A percentile compares a stretch with the other conserved stretches of the same genome.
Evolutionary conservation across 441 rosid genomes (phyloP).

Genomic region (Flueggea neowawraea): DNA sequence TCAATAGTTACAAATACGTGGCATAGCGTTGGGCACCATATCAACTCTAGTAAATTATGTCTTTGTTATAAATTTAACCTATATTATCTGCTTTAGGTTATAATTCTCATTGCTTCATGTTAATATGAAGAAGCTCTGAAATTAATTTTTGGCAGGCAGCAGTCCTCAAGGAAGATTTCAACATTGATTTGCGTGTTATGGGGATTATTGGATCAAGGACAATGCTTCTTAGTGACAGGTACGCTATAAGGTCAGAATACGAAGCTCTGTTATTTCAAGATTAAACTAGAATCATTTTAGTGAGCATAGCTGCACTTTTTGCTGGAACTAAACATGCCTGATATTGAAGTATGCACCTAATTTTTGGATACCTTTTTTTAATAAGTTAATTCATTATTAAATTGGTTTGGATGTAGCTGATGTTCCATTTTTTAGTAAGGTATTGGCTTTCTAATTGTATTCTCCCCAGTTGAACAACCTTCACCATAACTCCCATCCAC

Average conservation of each 20-base stretch:
- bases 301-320: background rate
- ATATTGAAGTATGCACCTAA: no score
- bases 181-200: constrained; percentile 93
- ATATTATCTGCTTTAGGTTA: background rate
- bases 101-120: constrained; percentile 3
- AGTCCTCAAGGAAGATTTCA: constrained; percentile 83
- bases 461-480: no score
- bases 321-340: constrained; percentile 4
- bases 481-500: no score
- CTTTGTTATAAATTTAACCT: background rate
- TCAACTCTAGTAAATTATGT: background rate
- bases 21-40: background rate
- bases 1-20: background rate
- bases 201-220: constrained; percentile 75
- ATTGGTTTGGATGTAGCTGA: no score
- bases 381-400: no score
- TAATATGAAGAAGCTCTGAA: constrained; percentile 10
- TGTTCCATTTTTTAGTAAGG: no score
- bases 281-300: background rate
- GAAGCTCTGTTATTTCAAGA: background rate
- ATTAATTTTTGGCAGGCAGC: constrained; percentile 54
- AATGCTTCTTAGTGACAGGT: constrained; percentile 88
- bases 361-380: no score
- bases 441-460: no score
- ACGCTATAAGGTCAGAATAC: constrained; percentile 26